Percentiles rank a stretch among this genome's conserved stretches.
These are phyloP conservation scores for Parietichytrium sp. DNA, from an alignment of 108 stramenopile species.

Conservation along the genomic window DNA sequence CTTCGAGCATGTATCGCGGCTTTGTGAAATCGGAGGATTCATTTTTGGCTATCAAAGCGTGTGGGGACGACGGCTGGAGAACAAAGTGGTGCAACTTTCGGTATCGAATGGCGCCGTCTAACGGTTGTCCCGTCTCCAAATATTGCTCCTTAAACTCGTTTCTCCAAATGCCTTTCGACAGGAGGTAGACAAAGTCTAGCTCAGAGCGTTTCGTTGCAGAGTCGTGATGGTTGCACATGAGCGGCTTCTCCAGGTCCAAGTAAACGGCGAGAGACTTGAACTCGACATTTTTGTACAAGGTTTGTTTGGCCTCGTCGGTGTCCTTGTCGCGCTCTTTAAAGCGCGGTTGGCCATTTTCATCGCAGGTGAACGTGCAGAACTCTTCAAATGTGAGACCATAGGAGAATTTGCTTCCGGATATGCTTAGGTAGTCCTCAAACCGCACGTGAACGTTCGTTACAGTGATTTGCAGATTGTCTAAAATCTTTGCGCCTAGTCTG, in stretches of 20 bases:
- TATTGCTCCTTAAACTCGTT: background rate
- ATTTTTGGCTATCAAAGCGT: background rate
- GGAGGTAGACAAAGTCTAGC: conserved; percentile 25
- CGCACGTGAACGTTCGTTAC: conserved; percentile 37
- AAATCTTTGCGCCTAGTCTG: conserved; percentile 25
- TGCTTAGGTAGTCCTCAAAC: conserved; percentile 3
- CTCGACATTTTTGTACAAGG: conserved; percentile 5
- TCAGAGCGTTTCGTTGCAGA: conserved; percentile 1
- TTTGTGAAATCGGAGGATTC: conserved; percentile 13
- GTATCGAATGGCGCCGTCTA: background rate
- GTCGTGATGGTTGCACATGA: conserved; percentile 32
- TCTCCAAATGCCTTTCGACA: background rate
- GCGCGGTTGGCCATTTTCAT: background rate
- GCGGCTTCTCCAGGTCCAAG: conserved; percentile 28
- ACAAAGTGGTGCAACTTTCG: conserved; percentile 14
- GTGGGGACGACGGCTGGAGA: conserved; percentile 5
- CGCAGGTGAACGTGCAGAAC: background rate
- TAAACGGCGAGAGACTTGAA: conserved; percentile 18
- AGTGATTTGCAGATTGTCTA: conserved; percentile 37
- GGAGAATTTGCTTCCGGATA: background rate
- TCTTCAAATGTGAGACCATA: conserved; percentile 5
- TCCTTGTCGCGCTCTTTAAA: conserved; percentile 4
- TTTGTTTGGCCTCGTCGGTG: no score
- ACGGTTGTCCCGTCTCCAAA: background rate
- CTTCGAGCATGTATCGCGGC: conserved; percentile 20